Evolutionary conservation across 345 rosid species (phyloP), one percentile per base, ranked within the genome.

Genomic region (Eucalyptus sideroxylon): DNA sequence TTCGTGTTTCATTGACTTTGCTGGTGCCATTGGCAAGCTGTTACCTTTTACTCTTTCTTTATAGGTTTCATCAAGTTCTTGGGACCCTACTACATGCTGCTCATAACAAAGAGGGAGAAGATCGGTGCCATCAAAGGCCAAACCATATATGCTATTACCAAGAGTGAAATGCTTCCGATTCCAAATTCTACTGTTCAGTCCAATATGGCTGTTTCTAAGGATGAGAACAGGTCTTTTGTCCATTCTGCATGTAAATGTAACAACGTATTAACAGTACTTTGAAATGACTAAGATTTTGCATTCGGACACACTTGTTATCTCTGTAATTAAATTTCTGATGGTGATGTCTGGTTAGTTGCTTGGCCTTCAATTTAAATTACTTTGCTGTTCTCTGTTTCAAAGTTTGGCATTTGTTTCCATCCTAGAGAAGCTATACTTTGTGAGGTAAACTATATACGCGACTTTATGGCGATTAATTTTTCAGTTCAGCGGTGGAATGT

Each of bases 141-240:
- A 86, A 81, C 93, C 1, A 92, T 97, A 86, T 96, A 96, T 92
- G 94, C 97, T 72, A 93, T 97, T 47, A 91, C 93, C 82, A 95
- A 94, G 93, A 96, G 96, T 93, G 91, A 91, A 94, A 95, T 97
- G 91, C 95, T 98, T 90, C 91, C 94, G 31, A 92, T 98, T 89
- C 97, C 97, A 51, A 91, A 95, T 92, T 92, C 97, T 77, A 88
- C 96, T 90, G 94, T 94, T 92, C 98, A 90, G 88, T 93, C 96
- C 92, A 95, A 93, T 95, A 92, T 95, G 97, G 95, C 95, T 97
- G 91, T 93, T 93, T 95, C 98, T 97, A 96, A 94, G 95, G 93
- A 96, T 89, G 99, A 98, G 94, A 98, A 97, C 95, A 98, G 99
- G 99, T 98, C 95, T 95, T 98, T 95, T 93, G 97, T 96, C 92